These are phyloP conservation scores for Rosa chinensis DNA, from an alignment of 306 rosid species.

Conservation along the genomic window DNA sequence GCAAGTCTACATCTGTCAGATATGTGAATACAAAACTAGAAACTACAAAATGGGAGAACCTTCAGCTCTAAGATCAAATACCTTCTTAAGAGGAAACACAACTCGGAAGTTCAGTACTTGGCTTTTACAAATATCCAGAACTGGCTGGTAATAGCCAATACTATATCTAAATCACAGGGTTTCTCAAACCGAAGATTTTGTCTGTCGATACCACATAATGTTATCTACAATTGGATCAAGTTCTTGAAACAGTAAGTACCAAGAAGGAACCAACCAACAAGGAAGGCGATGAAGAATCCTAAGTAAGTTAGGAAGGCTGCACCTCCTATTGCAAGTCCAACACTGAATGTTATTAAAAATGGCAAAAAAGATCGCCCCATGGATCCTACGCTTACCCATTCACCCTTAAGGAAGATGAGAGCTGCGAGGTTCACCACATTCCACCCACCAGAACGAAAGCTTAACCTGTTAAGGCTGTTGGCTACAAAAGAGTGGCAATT, in stretches of 20 bases:
- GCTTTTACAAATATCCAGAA: background rate
- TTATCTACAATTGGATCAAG: slow-evolving; percentile 69
- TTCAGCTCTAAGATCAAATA: background rate
- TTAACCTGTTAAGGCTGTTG: slow-evolving; percentile 76
- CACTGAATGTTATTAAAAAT: slow-evolving; percentile 49
- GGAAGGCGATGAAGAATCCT: slow-evolving; percentile 51
- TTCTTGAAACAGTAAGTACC: slow-evolving; percentile 81
- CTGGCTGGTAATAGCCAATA: background rate
- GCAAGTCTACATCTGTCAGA: background rate
- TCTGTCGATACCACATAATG: background rate
- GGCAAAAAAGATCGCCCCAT: slow-evolving; percentile 66
- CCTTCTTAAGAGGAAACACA: slow-evolving; percentile 2
- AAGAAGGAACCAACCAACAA: slow-evolving; percentile 87
- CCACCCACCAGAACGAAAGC: slow-evolving; percentile 75
- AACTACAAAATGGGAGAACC: background rate
- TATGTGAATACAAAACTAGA: background rate
- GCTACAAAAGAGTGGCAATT: slow-evolving; percentile 96
- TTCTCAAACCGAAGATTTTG: background rate
- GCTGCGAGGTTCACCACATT: slow-evolving; percentile 94
- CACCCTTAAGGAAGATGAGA: slow-evolving; percentile 70
- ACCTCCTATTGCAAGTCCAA: slow-evolving; percentile 72
- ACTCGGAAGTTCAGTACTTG: background rate
- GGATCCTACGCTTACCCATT: slow-evolving; percentile 75
- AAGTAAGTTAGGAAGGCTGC: slow-evolving; percentile 63
- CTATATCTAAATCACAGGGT: background rate